Base-by-base conservation (phyloP, 164 flowering plant species). In the Chloranthus sessilifolius region DNA sequence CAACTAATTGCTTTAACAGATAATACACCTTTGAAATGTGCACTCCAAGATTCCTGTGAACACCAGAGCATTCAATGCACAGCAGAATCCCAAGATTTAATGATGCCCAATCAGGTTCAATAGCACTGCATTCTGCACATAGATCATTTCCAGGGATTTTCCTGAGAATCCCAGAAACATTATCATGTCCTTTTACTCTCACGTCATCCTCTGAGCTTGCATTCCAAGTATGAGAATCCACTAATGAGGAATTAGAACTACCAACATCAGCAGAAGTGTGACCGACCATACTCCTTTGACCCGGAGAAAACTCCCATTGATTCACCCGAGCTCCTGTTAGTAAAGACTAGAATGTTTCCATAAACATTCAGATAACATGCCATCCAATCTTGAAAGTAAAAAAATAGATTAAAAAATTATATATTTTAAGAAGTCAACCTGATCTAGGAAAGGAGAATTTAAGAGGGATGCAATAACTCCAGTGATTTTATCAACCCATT, bases 91-190 rank as follows among this genome's bases (percentile, higher is more conserved):
- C 98, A 63, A 91, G 85, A 71, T 91, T 91, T 43, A 91, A 69
- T 46, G 98, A 91, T 17, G 98, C 95, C 96, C 98, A 91, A 43
- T 88, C 95, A 40, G 98, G 98, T 21, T 75, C 90, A 35, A 83
- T 70, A 63, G 90, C 67, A 63, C 81, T 39, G 46, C 98, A 91
- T 62, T 91, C 98, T 57, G 95, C 96, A 69, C 98, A 91, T 27
- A 67, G 60, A 64, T 83, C 80, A 77, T 91, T 91, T 55, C 98
- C 98, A 42, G 86, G 79, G 52, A 91, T 70, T 59, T 63, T 69
- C 59, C 94, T 72, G 44, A 91, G 81, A 43, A 67, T 55, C 27
- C 23, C 58, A 28, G 74, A 77, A 55, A 82, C 88, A 56, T 59
- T 48, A 63, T 73, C 83, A 12, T 41, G 67, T 55, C 43, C 60